Evolutionary conservation across 345 rosid species (phyloP), one percentile per base, ranked within the genome.

Genomic region (Eucalyptus camaldulensis): DNA sequence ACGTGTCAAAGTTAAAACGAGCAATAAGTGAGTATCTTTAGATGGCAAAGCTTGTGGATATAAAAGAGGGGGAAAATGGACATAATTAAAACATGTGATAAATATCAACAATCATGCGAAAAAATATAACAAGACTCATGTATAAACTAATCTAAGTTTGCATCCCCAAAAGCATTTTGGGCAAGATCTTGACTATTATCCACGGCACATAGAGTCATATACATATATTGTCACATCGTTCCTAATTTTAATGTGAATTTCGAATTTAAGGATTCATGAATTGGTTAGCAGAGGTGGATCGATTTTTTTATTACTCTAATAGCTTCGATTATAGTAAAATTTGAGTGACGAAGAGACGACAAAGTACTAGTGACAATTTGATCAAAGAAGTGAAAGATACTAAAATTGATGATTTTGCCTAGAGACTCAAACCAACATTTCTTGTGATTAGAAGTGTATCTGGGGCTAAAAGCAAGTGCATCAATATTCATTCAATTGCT

Each of bases 21-120:
- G 76, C 33, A 8, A 65, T n/a, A 7, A 65, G 37, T 3, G 76
- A 17, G 40, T 14, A n/a, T 4, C 37, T 65, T 17, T 65, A 65
- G 16, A 0, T 65, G 76, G 40, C 19, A 65, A 65, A 65, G 37
- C 17, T 65, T n/a, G 40, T 7, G 76, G 37, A 8, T 29, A 14
- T n/a, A n/a, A 65, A 1, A n/a, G 37, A 65, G n/a, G 19, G 76
- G 37, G 76, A 1, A 16, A 14, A 14, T n/a, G 76, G 8, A 65
- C 2, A 0, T n/a, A 21, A 65, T n/a, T n/a, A 0, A n/a, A n/a
- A n/a, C 2, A 7, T 65, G 37, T 7, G 21, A 65, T n/a, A 8
- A 65, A 65, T 65, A 65, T 65, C 76, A 14, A n/a, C 33, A 17
- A 14, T n/a, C 10, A 14, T 65, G 76, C 5, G 21, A n/a, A n/a